Evolutionary conservation across 2,329 filamentous ascomycete species (phyloP).

Genomic region (Mariannaea elegans): DNA sequence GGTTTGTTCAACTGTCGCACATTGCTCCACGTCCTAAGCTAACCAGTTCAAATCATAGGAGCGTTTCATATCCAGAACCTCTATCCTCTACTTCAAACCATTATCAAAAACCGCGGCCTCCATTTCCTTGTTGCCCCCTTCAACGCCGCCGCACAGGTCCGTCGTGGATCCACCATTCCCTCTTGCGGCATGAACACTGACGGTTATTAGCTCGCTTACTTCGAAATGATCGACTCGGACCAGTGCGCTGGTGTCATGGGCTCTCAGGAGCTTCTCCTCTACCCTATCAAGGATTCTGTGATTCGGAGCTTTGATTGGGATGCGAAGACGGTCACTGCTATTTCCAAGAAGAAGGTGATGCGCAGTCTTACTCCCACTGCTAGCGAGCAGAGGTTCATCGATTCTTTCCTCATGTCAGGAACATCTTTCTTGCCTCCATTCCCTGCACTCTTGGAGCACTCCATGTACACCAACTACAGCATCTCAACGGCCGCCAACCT

Average conservation of each 20-base stretch:
- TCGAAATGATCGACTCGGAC: conserved; percentile 72
- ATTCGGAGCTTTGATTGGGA: conserved; percentile 75
- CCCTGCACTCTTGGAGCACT: conserved; percentile 74
- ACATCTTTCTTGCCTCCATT: conserved; percentile 82
- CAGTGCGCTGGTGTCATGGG: conserved; percentile 83
- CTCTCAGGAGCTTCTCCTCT: conserved; percentile 84
- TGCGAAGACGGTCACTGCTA: conserved; percentile 66
- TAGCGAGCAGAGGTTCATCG: conserved; percentile 78
- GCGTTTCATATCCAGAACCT: conserved; percentile 77
- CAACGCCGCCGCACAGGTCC: conserved; percentile 85
- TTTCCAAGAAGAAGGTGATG: conserved; percentile 75
- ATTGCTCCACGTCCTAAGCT: conserved; percentile 31
- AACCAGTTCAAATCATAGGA: conserved; percentile 56
- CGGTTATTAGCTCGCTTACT: conserved; percentile 73
- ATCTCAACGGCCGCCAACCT: conserved; percentile 82
- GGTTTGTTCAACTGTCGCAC: conserved; percentile 57
- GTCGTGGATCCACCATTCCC: conserved; percentile 31
- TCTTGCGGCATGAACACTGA: conserved; percentile 21
- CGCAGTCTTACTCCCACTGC: conserved; percentile 71
- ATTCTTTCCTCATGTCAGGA: conserved; percentile 84
- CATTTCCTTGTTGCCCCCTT: conserved; percentile 87
- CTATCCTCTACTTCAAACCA: conserved; percentile 78
- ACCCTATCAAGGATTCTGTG: conserved; percentile 81
- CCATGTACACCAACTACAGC: conserved; percentile 63
- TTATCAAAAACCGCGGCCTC: conserved; percentile 73